Conservation (phyloP, 176 grass and related monocot genomes). For the Musa beccarii region DNA sequence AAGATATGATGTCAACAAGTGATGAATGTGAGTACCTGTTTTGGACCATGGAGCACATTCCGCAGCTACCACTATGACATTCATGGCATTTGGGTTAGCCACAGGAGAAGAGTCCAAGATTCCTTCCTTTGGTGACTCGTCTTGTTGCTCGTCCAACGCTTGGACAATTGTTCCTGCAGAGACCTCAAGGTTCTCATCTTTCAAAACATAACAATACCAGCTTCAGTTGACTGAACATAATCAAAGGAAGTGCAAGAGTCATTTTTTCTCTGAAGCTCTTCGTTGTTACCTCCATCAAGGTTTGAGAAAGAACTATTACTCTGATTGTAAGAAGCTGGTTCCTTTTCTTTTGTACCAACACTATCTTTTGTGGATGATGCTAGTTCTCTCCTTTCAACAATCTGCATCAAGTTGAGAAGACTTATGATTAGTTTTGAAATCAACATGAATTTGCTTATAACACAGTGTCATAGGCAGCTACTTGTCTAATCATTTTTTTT, state of each 20-base stretch:
- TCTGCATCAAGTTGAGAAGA: slow-evolving; percentile 39
- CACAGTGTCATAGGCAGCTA: no score
- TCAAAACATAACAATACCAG: slow-evolving; percentile 10
- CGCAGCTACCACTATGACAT: slow-evolving; percentile 76
- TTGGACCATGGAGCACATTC: slow-evolving; percentile 99
- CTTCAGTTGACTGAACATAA: slow-evolving; percentile 10
- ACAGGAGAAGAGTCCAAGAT: slow-evolving; percentile 30
- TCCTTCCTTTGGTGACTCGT: slow-evolving; percentile 31
- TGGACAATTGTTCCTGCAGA: slow-evolving; percentile 15
- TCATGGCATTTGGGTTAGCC: slow-evolving; percentile 44
- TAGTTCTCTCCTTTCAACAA: slow-evolving; percentile 67
- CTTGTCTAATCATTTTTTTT: no score
- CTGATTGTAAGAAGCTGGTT: slow-evolving; percentile 14
- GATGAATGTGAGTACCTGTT: slow-evolving; percentile 52
- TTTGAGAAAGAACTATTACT: slow-evolving; percentile 28
- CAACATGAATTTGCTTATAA: no score
- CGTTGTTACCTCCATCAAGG: slow-evolving; percentile 14
- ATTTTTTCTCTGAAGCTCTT: slow-evolving; percentile 16
- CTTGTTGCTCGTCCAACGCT: slow-evolving; percentile 17
- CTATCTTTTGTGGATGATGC: slow-evolving; percentile 43
- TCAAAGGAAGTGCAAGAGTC: slow-evolving; percentile 21
- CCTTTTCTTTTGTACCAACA: slow-evolving; percentile 43
- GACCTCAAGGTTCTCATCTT: slow-evolving; percentile 27
- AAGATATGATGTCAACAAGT: not conserved
- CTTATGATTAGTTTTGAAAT: not conserved